Percentiles rank a stretch among this genome's conserved stretches.
Evolutionary conservation across 2,329 filamentous ascomycete species (phyloP).

Genomic region (Colletotrichum cordylinicola): DNA sequence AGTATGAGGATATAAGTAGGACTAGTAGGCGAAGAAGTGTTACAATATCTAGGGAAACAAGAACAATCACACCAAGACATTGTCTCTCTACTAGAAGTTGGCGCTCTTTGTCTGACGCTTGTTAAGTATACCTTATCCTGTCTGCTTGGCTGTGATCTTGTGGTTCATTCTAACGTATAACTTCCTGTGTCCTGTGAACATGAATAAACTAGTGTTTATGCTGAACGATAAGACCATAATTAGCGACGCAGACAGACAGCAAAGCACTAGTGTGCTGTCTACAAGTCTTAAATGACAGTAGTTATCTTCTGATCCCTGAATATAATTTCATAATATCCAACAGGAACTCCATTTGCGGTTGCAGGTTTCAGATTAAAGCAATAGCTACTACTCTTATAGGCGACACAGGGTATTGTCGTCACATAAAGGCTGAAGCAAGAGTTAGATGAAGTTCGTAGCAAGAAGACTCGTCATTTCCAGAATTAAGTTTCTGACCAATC

Average conservation of each 20-base stretch:
- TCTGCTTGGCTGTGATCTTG: rapidly evolving
- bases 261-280: too few relatives aligned
- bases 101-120: rapidly evolving
- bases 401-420: neutral
- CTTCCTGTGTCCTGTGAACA: neutral
- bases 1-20: neutral
- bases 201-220: neutral
- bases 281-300: too few relatives aligned
- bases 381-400: neutral
- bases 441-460: neutral
- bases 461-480: neutral
- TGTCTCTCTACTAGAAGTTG: neutral
- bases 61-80: too few relatives aligned
- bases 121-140: rapidly evolving
- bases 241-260: too few relatives aligned
- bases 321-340: too few relatives aligned
- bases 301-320: too few relatives aligned
- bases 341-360: neutral
- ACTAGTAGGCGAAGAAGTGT: neutral
- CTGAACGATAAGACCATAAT: neutral
- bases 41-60: neutral
- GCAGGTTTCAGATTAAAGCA: neutral
- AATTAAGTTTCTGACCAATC: neutral
- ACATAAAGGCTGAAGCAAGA: neutral
- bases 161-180: rapidly evolving